These are phyloP conservation scores for Hygrophorus pudorinus DNA, from an alignment of 768 basidiomycete species.

Conservation along the genomic window DNA sequence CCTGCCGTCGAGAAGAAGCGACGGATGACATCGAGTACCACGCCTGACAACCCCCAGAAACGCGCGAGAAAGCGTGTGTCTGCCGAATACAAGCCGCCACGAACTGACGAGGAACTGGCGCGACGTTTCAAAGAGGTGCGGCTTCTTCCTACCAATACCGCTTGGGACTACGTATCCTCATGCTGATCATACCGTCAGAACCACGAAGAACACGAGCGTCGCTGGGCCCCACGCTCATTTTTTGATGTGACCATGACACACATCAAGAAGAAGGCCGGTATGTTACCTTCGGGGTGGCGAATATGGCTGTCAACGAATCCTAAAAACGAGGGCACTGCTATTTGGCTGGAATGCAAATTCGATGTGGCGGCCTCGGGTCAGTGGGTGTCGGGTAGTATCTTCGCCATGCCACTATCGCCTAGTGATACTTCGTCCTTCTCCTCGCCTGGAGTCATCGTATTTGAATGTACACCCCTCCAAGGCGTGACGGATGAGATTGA, in stretches of 20 bases:
- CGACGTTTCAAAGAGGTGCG: slow-evolving; percentile 60
- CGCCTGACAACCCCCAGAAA: slow-evolving; percentile 25
- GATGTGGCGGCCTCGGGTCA: slow-evolving; percentile 52
- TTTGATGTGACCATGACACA: slow-evolving; percentile 34
- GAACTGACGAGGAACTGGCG: slow-evolving; percentile 57
- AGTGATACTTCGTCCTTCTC: slow-evolving; percentile 15
- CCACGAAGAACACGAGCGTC: slow-evolving; percentile 55
- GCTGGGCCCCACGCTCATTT: slow-evolving; percentile 73
- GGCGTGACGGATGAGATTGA: slow-evolving; percentile 57
- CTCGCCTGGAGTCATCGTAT: slow-evolving; percentile 62
- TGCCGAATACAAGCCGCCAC: slow-evolving; percentile 38
- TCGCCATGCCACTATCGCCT: slow-evolving; percentile 44
- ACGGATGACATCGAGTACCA: slow-evolving; percentile 14
- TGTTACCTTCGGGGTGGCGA: slow-evolving; percentile 38
- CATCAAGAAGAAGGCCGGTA: slow-evolving; percentile 18
- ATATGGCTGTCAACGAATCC: slow-evolving; percentile 71
- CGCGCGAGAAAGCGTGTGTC: slow-evolving; percentile 30
- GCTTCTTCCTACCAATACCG: slow-evolving; percentile 11
- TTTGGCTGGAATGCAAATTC: slow-evolving; percentile 75
- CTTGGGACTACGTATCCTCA: slow-evolving; percentile 9
- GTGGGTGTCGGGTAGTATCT: slow-evolving; percentile 51
- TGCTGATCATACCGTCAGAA: slow-evolving; percentile 36
- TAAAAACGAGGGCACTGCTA: slow-evolving; percentile 64
- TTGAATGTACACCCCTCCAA: slow-evolving; percentile 62
- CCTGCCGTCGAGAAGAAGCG: slow-evolving; percentile 21